Percentiles rank a stretch among this genome's conserved stretches.
Evolutionary conservation across 2,329 filamentous ascomycete species (phyloP).

Genomic region (Colletotrichum gigasporum): DNA sequence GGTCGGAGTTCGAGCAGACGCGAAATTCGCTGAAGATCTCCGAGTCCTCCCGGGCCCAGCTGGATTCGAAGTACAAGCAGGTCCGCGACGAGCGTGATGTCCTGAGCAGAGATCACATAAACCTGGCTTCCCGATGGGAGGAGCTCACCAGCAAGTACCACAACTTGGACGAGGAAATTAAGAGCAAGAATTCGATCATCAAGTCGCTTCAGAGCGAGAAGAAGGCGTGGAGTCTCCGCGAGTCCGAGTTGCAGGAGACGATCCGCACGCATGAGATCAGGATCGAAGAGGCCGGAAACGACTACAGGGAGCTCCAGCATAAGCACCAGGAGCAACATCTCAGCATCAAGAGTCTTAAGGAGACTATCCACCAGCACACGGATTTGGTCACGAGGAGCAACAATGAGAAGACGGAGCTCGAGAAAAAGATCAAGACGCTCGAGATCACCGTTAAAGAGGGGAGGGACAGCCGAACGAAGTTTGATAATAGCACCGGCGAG

Average conservation of each 20-base stretch:
- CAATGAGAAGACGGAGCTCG: constrained; percentile 17
- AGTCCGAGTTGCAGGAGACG: constrained; percentile 4
- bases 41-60: constrained; percentile 5
- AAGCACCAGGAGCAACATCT: constrained; percentile 13
- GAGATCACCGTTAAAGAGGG: constrained; percentile 12
- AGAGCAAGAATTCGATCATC: constrained; percentile 7
- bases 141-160: constrained; percentile 10
- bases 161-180: constrained; percentile 8
- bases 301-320: constrained; percentile 22
- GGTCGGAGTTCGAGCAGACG: constrained; percentile 14
- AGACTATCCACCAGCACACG: background rate
- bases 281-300: constrained; percentile 15
- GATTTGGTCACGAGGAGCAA: background rate
- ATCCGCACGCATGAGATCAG: constrained; percentile 19
- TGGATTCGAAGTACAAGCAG: constrained; percentile 5
- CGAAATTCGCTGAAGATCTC: background rate
- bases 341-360: constrained; percentile 21
- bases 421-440: constrained; percentile 5
- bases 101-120: constrained; percentile 12
- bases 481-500: constrained; percentile 15
- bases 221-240: background rate
- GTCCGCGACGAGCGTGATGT: constrained; percentile 17
- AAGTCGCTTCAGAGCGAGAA: constrained; percentile 12
- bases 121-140: constrained; percentile 14
- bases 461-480: constrained; percentile 12